Base-by-base conservation (phyloP, 1,284 basidiomycete species). In the Ganoderma lingzhi region DNA sequence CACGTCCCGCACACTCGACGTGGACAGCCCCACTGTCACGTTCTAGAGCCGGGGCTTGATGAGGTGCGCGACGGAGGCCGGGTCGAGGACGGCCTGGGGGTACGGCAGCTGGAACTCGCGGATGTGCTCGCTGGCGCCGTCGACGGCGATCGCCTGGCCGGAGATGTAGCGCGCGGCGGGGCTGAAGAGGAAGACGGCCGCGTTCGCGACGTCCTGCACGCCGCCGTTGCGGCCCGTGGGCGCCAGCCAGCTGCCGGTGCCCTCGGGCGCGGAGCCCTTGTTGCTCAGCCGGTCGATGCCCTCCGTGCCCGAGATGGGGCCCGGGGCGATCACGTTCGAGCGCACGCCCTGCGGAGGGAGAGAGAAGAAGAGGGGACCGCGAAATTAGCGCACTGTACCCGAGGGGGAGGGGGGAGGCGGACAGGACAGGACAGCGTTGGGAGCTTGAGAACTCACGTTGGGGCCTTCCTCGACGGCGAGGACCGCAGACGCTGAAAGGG, bases 381-480 rank as follows among this genome's bases (percentile, higher is more conserved):
- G 17, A n/a, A 45, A 15, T 45, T n/a, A 42, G 17, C 60, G 19
- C 6, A 19, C 32, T 23, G 23, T 41, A 44, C 44, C 61, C 56
- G 61, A 44, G 62, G 39, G 48, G 37, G 55, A 10, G n/a, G 35
- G 35, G 35, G 35, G 6, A 35, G 35, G n/a, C 30, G 32, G 63
- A 15, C n/a, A n/a, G n/a, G n/a, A n/a, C n/a, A n/a, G n/a, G 23
- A 23, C 3, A 6, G 48, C 4, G 48, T 44, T 44, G 51, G 42
- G 62, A 45, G 39, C 42, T 48, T 41, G 23, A 9, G 37, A 53
- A 72, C 78, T 75, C 71, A 80, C 79, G 75, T 91, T 88, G 6
- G 96, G 97, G 1, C 96, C 97, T 83, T 98, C 95, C 81, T 98
- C 97, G 15, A 98, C 90, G 0, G 97, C 96, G 30, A 98, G 82